These are phyloP conservation scores for Dioscorea zingiberensis DNA, from an alignment of 106 monocot species.

Conservation along the genomic window DNA sequence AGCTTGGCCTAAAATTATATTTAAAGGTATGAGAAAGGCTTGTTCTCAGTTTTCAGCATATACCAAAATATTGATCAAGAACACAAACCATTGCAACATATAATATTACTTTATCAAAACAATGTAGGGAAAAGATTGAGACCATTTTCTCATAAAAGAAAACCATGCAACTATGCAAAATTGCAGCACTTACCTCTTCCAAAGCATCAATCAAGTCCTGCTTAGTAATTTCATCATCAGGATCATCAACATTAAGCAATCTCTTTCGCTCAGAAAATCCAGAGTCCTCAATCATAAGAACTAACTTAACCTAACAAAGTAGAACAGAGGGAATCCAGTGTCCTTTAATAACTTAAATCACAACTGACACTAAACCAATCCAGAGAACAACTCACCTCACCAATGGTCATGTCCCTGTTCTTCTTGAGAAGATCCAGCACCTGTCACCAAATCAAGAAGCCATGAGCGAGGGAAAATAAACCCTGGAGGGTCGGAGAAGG, in stretches of 20 bases:
- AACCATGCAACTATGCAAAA: too few species aligned
- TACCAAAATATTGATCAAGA: too few species aligned
- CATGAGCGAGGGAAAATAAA: background rate
- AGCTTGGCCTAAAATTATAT: too few species aligned
- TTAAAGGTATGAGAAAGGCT: too few species aligned
- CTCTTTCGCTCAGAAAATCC: constrained; percentile 81
- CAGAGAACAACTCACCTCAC: constrained; percentile 69
- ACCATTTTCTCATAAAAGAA: too few species aligned
- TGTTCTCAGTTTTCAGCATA: too few species aligned
- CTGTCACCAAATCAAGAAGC: constrained; percentile 19
- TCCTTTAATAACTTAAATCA: background rate
- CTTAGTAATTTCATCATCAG: constrained; percentile 68
- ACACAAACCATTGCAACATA: too few species aligned
- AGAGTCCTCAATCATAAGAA: constrained; percentile 94
- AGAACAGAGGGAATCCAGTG: background rate
- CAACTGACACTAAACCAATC: background rate
- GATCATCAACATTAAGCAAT: constrained; percentile 80
- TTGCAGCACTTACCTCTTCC: constrained; percentile 90
- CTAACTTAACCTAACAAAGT: constrained; percentile 63
- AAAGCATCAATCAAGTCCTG: constrained; percentile 77
- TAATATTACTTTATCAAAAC: too few species aligned
- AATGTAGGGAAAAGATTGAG: too few species aligned
- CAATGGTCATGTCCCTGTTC: constrained; percentile 88
- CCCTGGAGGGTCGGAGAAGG: background rate
- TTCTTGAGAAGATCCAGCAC: constrained; percentile 78